A percentile compares a stretch with the other conserved stretches of the same genome.
These are phyloP conservation scores for Hypoxylon rubiginosum DNA, from an alignment of 2,329 filamentous ascomycete genomes.

Conservation along the genomic window DNA sequence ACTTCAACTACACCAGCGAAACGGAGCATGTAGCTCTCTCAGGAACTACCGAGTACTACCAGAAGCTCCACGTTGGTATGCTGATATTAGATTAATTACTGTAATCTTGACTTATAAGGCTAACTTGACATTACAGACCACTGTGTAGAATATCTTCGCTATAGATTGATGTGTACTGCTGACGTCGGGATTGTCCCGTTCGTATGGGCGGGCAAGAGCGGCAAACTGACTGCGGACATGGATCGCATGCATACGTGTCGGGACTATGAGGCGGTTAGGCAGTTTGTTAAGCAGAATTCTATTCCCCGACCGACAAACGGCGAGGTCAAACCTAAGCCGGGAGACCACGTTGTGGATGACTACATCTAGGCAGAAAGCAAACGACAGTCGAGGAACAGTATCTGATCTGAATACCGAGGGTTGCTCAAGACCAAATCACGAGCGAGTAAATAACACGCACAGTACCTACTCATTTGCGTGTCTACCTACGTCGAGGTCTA, in stretches of 20 bases:
- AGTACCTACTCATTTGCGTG: background rate
- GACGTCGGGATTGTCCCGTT: slow-evolving; percentile 35
- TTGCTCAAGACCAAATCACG: background rate
- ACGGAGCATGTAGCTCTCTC: slow-evolving; percentile 16
- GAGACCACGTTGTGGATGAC: slow-evolving; percentile 21
- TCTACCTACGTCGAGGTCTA: background rate
- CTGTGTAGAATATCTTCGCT: slow-evolving; percentile 32
- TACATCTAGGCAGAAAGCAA: slow-evolving; percentile 14
- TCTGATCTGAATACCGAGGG: background rate
- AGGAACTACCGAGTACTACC: slow-evolving; percentile 22
- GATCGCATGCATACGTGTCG: slow-evolving; percentile 32
- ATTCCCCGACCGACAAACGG: slow-evolving; percentile 10
- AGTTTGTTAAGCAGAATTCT: slow-evolving; percentile 23
- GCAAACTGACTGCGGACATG: slow-evolving; percentile 31
- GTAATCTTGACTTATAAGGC: background rate
- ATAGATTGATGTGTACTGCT: slow-evolving; percentile 33
- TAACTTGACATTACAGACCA: slow-evolving; percentile 19
- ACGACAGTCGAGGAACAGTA: background rate
- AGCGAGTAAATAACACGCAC: background rate
- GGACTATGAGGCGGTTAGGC: slow-evolving; percentile 32
- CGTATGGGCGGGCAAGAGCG: slow-evolving; percentile 27
- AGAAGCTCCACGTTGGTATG: slow-evolving; percentile 32
- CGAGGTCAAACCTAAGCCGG: slow-evolving; percentile 21
- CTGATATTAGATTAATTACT: background rate
- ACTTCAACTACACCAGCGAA: slow-evolving; percentile 36